Evolutionary conservation across 176 grass and related monocot species (phyloP), one percentile per base, ranked within the genome.

Genomic region (Otatea glauca): DNA sequence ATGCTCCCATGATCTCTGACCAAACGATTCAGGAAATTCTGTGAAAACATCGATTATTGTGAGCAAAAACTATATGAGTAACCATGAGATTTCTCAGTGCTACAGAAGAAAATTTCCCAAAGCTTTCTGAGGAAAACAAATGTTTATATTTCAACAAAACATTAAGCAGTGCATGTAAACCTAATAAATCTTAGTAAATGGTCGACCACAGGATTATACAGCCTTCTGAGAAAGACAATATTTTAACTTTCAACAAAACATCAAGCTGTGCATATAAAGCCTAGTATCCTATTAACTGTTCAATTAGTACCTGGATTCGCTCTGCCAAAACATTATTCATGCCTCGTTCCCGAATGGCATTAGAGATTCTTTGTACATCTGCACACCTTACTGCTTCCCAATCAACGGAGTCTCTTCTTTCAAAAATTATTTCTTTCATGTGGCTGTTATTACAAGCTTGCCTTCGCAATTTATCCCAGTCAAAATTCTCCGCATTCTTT

Each of bases 1-100:
- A 99, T 90, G 78, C 91, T 94, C 65, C 93, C 96, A 79, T 99
- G 96, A 85, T 99, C 93, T 81, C 66, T 92, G 24, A 93, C 88
- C 79, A 99, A 85, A 72, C 96, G 92, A 86, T 96, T 89, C 63
- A 99, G 87, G 75, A 99, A 94, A 70, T 78, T 81, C 93, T 96
- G 90, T 74, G 75, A 66, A 91, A 83, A 88, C 38, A 85, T 63
- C 75, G 86, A 79, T 72, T 83, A 27, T 54, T 41, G 25, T 90
- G 56, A 90, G 72, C n/a, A 69, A 56, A 69, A 79, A 27, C 35
- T 55, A 68, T 59, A 91, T 5, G 8, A 70, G 65, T 25, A 56
- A 62, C 5, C 5, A 86, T 64, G 49, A 78, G 61, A 73, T 50
- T 35, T 82, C 37, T 60, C 32, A 71, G 25, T 83, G 38, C 70